Percentiles rank a stretch among this genome's conserved stretches.
These are phyloP conservation scores for Ophiostoma australiae DNA, from an alignment of 2,329 filamentous ascomycete genomes.

Conservation along the genomic window DNA sequence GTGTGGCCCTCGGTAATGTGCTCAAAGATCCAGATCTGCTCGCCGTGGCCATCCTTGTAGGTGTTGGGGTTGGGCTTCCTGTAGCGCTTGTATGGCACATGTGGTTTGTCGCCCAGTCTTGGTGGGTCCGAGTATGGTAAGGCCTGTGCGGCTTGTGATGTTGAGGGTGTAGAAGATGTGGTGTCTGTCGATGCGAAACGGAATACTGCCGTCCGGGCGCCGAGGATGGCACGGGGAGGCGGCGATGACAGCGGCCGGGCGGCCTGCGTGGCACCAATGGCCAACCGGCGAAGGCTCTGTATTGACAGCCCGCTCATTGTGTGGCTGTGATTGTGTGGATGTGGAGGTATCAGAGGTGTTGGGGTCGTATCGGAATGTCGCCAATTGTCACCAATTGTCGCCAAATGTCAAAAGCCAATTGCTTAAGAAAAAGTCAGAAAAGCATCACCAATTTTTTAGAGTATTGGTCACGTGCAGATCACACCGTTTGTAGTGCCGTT, in stretches of 20 bases:
- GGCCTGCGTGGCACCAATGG: conserved; percentile 33
- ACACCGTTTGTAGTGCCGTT: background rate
- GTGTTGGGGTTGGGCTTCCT: conserved; percentile 30
- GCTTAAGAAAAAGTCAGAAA: background rate
- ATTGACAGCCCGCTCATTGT: conserved; percentile 27
- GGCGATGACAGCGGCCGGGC: conserved; percentile 15
- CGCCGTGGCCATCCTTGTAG: conserved; percentile 44
- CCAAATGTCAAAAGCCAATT: background rate
- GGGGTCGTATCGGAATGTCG: background rate
- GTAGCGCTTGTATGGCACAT: conserved; percentile 26
- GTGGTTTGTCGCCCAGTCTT: conserved; percentile 9
- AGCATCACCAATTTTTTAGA: conserved; percentile 8
- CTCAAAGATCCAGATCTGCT: conserved; percentile 54
- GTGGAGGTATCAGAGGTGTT: background rate
- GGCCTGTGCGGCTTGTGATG: background rate
- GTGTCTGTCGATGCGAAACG: conserved; percentile 7
- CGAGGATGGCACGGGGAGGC: background rate
- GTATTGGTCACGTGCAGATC: background rate
- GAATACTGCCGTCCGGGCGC: background rate
- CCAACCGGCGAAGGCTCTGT: conserved; percentile 36
- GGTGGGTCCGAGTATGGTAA: background rate
- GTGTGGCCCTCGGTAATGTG: conserved; percentile 49
- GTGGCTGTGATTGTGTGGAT: conserved; percentile 6
- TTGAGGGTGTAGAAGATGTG: background rate
- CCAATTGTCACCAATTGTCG: background rate